Evolutionary conservation across 768 basidiomycete genomes (phyloP).

Genomic region (Tubosaeta sp.): DNA sequence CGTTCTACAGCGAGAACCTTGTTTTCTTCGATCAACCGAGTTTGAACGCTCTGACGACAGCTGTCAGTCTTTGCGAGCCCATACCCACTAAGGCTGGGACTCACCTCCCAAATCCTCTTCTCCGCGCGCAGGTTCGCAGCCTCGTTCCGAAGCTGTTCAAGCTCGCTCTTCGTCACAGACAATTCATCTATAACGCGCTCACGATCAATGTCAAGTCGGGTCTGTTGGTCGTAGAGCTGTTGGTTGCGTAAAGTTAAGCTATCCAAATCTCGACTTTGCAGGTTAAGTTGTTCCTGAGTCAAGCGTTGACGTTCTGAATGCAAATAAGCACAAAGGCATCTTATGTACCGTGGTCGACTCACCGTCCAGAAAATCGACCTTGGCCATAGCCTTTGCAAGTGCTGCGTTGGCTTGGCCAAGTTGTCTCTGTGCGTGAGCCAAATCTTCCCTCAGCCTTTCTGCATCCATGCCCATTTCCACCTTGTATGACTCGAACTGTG

Average conservation of each 20-base stretch:
- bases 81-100: slow-evolving; percentile 12
- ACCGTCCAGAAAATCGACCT: slow-evolving; percentile 76
- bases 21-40: slow-evolving; percentile 82
- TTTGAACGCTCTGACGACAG: slow-evolving; percentile 63
- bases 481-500: slow-evolving; percentile 76
- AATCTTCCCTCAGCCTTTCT: slow-evolving; percentile 65
- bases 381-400: slow-evolving; percentile 81
- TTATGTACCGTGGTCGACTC: slow-evolving; percentile 17
- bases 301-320: slow-evolving; percentile 62
- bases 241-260: slow-evolving; percentile 65
- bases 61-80: slow-evolving; percentile 3
- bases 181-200: slow-evolving; percentile 66
- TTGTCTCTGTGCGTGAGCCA: slow-evolving; percentile 61
- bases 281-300: slow-evolving; percentile 61
- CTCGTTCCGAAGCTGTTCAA: slow-evolving; percentile 82
- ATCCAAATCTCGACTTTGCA: slow-evolving; percentile 63
- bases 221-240: slow-evolving; percentile 69
- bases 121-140: slow-evolving; percentile 86
- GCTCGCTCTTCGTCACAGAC: slow-evolving; percentile 48
- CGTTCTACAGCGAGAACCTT: slow-evolving; percentile 74
- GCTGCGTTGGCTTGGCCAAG: slow-evolving; percentile 57
- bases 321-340: neutral
- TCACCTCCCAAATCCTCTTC: slow-evolving; percentile 89
- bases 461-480: slow-evolving; percentile 80
- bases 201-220: slow-evolving; percentile 71